Evolutionary conservation across 495 filamentous ascomycete genomes (phyloP).

Genomic region (Hyaloscypha variabilis): DNA sequence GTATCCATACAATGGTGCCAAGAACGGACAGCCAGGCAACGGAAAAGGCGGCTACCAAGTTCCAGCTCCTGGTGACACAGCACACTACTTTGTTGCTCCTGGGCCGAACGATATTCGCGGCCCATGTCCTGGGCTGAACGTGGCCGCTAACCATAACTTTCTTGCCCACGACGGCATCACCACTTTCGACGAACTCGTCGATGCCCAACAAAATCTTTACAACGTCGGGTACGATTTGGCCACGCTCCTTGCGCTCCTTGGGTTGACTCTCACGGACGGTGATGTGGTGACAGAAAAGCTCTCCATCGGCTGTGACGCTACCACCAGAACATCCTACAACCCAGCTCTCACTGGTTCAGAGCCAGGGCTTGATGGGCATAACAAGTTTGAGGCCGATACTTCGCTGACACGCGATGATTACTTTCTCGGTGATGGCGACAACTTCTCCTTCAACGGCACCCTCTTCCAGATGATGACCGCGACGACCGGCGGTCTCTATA

Average conservation of each 20-base stretch:
- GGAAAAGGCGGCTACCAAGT: slow-evolving; percentile 39
- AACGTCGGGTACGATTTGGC: slow-evolving; percentile 45
- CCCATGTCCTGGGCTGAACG: slow-evolving; percentile 34
- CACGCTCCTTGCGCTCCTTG: slow-evolving; percentile 37
- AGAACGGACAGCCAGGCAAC: slow-evolving; percentile 38
- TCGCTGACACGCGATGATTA: slow-evolving; percentile 46
- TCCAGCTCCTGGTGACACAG: slow-evolving; percentile 39
- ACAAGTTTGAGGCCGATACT: slow-evolving; percentile 46
- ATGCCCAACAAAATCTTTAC: slow-evolving; percentile 46
- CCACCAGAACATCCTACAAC: slow-evolving; percentile 37
- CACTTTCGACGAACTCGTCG: slow-evolving; percentile 45
- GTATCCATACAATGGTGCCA: slow-evolving; percentile 42
- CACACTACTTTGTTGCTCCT: slow-evolving; percentile 34
- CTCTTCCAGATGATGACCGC: slow-evolving; percentile 40
- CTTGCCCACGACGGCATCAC: slow-evolving; percentile 44
- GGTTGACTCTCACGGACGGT: slow-evolving; percentile 38
- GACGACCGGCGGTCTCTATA: slow-evolving; percentile 35
- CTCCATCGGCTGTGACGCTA: slow-evolving; percentile 47
- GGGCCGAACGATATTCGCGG: slow-evolving; percentile 24
- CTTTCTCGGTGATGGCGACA: slow-evolving; percentile 39
- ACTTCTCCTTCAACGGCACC: slow-evolving; percentile 44
- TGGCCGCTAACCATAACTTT: slow-evolving; percentile 42
- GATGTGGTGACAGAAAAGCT: slow-evolving; percentile 43
- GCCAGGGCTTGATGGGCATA: slow-evolving; percentile 44
- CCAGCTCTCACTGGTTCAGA: slow-evolving; percentile 38